phyloP scores from a whole-genome alignment of 2,329 filamentous ascomycete genomes.

The Ceratocystiopsis brevicomis region DNA sequence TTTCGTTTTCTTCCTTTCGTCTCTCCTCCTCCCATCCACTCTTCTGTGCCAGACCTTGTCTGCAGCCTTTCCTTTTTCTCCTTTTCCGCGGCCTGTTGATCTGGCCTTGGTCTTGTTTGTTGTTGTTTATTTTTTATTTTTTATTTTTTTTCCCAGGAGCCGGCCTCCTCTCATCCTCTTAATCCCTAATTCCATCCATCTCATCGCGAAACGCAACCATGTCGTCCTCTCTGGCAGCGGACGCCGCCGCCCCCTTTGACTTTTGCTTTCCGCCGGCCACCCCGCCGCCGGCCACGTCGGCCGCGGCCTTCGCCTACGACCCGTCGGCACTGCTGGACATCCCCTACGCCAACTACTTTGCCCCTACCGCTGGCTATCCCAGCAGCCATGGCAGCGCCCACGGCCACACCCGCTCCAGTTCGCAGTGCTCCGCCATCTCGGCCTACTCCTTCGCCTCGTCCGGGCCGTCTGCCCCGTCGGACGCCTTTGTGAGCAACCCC shows the following conservation, averaged over 20 bases:
- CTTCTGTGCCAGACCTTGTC: not conserved
- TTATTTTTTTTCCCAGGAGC: conserved; percentile 10
- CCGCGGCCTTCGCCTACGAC: conserved; percentile 34
- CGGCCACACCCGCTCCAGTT: conserved; percentile 42
- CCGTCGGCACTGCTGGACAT: conserved; percentile 36
- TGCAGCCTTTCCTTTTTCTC: too few relatives aligned
- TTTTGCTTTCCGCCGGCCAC: conserved; percentile 35
- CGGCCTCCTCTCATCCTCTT: conserved; percentile 12
- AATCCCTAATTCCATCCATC: conserved; percentile 11
- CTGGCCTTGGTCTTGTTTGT: too few relatives aligned
- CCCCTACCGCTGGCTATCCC: not conserved
- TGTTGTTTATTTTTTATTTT: too few relatives aligned
- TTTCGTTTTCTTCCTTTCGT: not conserved
- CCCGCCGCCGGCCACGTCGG: conserved; percentile 19
- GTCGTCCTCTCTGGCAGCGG: conserved; percentile 36
- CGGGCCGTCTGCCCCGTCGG: conserved; percentile 43
- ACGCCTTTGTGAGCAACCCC: conserved; percentile 33
- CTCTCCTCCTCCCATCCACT: conserved; percentile 1
- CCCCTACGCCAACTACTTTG: conserved; percentile 20
- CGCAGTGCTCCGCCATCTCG: conserved; percentile 36
- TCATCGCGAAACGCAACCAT: not conserved
- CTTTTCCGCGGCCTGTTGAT: too few relatives aligned
- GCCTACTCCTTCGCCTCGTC: conserved; percentile 38
- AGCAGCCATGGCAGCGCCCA: conserved; percentile 3
- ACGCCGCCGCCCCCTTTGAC: conserved; percentile 39